Evolutionary conservation across 2,329 filamentous ascomycete species (phyloP).

Genomic region (Dactylellina drechsleri): DNA sequence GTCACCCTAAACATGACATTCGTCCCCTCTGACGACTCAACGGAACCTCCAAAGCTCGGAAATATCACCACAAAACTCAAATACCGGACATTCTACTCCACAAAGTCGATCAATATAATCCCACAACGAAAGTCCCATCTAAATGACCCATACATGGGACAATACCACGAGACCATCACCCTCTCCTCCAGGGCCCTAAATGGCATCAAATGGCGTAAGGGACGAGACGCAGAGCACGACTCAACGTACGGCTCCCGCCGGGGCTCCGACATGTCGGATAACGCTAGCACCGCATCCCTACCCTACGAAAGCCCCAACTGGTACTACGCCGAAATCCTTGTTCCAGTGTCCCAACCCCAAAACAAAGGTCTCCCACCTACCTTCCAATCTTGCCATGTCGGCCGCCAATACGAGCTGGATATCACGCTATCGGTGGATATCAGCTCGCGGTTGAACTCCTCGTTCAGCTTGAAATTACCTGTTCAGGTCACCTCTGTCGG

Average conservation of each 20-base stretch:
- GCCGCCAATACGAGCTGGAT: constrained; percentile 72
- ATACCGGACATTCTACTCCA: constrained; percentile 57
- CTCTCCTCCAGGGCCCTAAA: constrained; percentile 56
- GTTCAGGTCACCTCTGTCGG: constrained; percentile 55
- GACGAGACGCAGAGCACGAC: constrained; percentile 42
- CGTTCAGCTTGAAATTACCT: constrained; percentile 57
- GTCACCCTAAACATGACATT: constrained; percentile 57
- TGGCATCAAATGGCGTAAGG: constrained; percentile 56
- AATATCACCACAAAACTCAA: constrained; percentile 56
- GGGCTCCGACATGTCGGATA: constrained; percentile 46
- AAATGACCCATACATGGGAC: constrained; percentile 54
- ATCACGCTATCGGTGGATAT: constrained; percentile 68
- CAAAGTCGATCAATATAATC: constrained; percentile 55
- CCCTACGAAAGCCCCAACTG: constrained; percentile 49
- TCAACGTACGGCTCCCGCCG: constrained; percentile 51
- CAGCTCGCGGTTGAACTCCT: constrained; percentile 58
- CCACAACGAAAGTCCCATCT: constrained; percentile 54
- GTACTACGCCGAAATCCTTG: constrained; percentile 72
- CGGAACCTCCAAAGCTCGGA: constrained; percentile 56
- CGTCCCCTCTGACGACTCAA: constrained; percentile 41
- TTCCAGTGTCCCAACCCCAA: constrained; percentile 72
- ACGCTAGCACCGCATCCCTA: constrained; percentile 31
- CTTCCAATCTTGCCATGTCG: constrained; percentile 75
- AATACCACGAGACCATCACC: constrained; percentile 56
- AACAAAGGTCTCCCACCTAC: constrained; percentile 73